Conservation (phyloP, 1,284 basidiomycete genomes). For the Neonothopanus nambi region DNA sequence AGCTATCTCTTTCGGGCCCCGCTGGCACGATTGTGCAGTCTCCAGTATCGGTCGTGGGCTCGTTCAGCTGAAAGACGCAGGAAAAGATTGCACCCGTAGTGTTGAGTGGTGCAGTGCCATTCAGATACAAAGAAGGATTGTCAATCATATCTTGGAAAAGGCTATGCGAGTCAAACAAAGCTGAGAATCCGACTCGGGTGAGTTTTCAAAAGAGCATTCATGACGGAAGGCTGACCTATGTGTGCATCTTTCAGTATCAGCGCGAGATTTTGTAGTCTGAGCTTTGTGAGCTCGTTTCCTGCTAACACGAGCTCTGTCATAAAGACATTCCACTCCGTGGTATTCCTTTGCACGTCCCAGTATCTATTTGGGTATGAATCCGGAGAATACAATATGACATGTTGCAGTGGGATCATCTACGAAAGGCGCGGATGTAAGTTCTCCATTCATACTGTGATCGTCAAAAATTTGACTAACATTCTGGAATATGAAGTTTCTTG, state of each 20-base stretch:
- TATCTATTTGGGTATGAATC: constrained; percentile 43
- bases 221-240: constrained; percentile 26
- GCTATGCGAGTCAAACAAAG: constrained; percentile 52
- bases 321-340: constrained; percentile 49
- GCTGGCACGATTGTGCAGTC: constrained; percentile 42
- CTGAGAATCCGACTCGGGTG: constrained; percentile 33
- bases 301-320: constrained; percentile 45
- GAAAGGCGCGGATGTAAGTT: background rate
- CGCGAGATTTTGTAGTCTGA: constrained; percentile 41
- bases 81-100: constrained; percentile 48
- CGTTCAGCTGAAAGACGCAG: constrained; percentile 45
- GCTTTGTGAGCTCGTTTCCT: constrained; percentile 42
- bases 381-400: constrained; percentile 41
- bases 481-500: constrained; percentile 47
- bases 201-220: no score
- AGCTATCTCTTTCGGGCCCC: constrained; percentile 51
- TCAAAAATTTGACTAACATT: constrained; percentile 33
- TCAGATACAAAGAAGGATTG: constrained; percentile 49
- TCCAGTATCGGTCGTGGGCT: constrained; percentile 30
- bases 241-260: constrained; percentile 33
- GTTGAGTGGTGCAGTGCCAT: constrained; percentile 59
- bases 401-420: constrained; percentile 50
- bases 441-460: background rate
- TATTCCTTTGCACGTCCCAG: constrained; percentile 42
- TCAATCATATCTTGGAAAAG: constrained; percentile 56